Evolutionary conservation across 2,329 filamentous ascomycete species (phyloP).

Genomic region (Pseudogymnoascus destructans): DNA sequence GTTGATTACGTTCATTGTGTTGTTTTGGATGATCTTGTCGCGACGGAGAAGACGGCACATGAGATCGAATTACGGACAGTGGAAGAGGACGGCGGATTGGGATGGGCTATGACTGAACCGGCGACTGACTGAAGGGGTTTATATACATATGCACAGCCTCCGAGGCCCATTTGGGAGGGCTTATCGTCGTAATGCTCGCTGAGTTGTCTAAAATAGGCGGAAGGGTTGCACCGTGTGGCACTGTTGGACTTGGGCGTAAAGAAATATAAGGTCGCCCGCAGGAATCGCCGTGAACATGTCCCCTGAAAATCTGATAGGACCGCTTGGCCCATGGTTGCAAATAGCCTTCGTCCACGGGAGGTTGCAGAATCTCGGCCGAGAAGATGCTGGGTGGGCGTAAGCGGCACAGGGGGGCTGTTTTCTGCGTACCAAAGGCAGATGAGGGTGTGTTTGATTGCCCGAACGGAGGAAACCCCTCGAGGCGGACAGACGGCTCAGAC

Average conservation of each 20-base stretch:
- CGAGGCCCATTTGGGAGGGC: background rate
- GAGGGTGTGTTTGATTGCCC: background rate
- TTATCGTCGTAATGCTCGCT: conserved; percentile 6
- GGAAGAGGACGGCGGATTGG: background rate
- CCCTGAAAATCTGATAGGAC: background rate
- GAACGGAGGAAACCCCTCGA: background rate
- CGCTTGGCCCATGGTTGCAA: background rate
- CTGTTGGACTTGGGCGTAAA: background rate
- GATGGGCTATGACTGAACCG: background rate
- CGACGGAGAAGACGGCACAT: conserved; percentile 2
- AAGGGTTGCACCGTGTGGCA: conserved; percentile 4
- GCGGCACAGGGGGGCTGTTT: background rate
- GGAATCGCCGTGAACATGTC: background rate
- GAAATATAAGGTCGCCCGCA: background rate
- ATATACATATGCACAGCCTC: background rate
- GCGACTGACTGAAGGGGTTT: background rate
- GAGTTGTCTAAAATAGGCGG: conserved; percentile 2
- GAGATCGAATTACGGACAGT: background rate
- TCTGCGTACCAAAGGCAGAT: background rate
- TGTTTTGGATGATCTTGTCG: background rate
- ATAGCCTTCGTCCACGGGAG: background rate
- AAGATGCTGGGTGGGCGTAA: conserved; percentile 2
- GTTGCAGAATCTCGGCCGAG: background rate
- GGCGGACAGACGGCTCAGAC: background rate
- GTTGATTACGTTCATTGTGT: conserved; percentile 9